phyloP scores from a whole-genome alignment of 2,329 filamentous ascomycete genomes.

The Pseudohalonectria lignicola region DNA sequence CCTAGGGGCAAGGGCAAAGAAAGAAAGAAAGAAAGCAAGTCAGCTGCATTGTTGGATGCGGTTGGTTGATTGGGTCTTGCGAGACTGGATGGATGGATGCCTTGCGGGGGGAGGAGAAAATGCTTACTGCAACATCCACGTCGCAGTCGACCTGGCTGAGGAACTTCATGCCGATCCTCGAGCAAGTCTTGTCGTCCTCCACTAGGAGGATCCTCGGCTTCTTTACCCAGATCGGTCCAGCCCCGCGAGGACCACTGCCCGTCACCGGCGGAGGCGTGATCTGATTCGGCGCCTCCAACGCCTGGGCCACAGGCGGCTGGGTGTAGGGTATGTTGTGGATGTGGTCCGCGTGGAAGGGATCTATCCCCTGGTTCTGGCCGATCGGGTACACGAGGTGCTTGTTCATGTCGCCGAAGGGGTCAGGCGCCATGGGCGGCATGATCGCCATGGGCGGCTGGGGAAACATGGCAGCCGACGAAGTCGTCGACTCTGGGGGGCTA shows the following conservation, averaged over 20 bases:
- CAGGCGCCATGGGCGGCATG: constrained; percentile 30
- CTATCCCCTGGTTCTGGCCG: constrained; percentile 81
- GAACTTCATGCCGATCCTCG: constrained; percentile 58
- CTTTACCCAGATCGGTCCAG: constrained; percentile 18
- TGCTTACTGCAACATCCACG: constrained; percentile 54
- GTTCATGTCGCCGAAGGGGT: constrained; percentile 45
- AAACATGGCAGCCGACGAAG: constrained; percentile 43
- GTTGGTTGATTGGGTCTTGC: background rate
- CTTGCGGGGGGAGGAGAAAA: background rate
- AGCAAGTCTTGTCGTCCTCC: constrained; percentile 65
- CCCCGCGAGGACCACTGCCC: too few relatives aligned
- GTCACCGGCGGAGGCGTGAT: constrained; percentile 22
- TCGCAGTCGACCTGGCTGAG: constrained; percentile 53
- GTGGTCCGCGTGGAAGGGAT: constrained; percentile 89
- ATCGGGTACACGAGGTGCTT: constrained; percentile 78
- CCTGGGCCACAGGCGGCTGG: constrained; percentile 46
- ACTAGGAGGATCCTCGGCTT: constrained; percentile 81
- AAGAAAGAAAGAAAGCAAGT: constrained; percentile 10
- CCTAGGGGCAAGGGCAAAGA: too few relatives aligned
- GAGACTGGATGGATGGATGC: background rate
- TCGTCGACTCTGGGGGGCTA: constrained; percentile 41
- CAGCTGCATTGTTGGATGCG: constrained; percentile 1
- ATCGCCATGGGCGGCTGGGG: constrained; percentile 25
- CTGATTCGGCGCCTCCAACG: constrained; percentile 12
- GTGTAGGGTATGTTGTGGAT: constrained; percentile 89